These are phyloP conservation scores for Coniochaeta prunicola DNA, from an alignment of 2,329 filamentous ascomycete species.

Conservation along the genomic window DNA sequence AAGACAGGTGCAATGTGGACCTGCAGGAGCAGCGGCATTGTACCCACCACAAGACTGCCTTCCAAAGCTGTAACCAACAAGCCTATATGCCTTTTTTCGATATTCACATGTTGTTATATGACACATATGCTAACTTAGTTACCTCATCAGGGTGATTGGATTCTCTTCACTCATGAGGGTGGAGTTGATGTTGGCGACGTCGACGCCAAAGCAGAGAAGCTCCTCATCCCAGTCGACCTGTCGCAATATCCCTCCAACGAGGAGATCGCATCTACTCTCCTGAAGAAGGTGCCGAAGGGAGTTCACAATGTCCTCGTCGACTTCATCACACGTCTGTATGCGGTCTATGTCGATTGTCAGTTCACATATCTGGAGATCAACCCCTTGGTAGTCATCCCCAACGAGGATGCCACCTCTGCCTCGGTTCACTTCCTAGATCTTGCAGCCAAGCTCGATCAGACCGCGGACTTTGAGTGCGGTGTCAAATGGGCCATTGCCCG, in stretches of 20 bases:
- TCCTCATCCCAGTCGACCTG: constrained; percentile 93
- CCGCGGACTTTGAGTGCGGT: constrained; percentile 98
- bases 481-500: constrained; percentile 98
- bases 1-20: not conserved
- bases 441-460: constrained; percentile 98
- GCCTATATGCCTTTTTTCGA: not conserved
- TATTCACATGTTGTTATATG: not conserved
- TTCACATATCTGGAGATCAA: constrained; percentile 99
- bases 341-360: constrained; percentile 98
- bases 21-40: not conserved
- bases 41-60: not conserved
- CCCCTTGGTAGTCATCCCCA: constrained; percentile 95
- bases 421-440: constrained; percentile 97
- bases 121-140: constrained; percentile 4
- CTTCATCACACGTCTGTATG: constrained; percentile 97
- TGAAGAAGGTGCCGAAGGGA: constrained; percentile 91
- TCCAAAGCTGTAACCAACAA: not conserved
- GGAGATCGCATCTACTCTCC: constrained; percentile 74
- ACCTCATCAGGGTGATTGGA: constrained; percentile 83
- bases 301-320: constrained; percentile 97
- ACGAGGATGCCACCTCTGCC: constrained; percentile 83
- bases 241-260: constrained; percentile 93
- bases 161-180: constrained; percentile 99
- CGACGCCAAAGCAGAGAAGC: constrained; percentile 97
- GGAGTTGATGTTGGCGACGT: constrained; percentile 99